phyloP scores from a whole-genome alignment of 768 basidiomycete species.

The Russula earlei region DNA sequence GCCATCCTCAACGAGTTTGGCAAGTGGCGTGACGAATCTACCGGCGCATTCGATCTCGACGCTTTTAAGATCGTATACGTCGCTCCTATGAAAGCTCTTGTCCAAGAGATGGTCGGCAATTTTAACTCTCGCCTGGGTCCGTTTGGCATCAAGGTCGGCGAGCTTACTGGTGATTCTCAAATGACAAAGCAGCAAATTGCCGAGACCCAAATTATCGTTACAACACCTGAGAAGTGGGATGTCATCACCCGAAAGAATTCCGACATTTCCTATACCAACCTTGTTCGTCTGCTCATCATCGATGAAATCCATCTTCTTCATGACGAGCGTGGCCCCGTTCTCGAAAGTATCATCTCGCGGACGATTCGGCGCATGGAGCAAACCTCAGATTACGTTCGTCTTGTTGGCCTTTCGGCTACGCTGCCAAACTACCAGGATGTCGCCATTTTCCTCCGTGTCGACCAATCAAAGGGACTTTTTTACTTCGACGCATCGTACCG shows the following conservation, averaged over 20 bases:
- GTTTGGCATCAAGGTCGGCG: slow-evolving; percentile 79
- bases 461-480: slow-evolving; percentile 86
- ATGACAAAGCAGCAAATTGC: slow-evolving; percentile 97
- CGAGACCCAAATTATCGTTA: slow-evolving; percentile 96
- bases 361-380: slow-evolving; percentile 94
- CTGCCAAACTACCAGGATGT: slow-evolving; percentile 99
- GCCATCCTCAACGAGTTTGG: slow-evolving; percentile 85
- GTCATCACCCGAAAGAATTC: slow-evolving; percentile 98
- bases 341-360: slow-evolving; percentile 84
- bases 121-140: slow-evolving; percentile 66
- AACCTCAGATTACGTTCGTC: slow-evolving; percentile 83
- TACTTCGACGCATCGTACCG: slow-evolving; percentile 94
- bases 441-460: slow-evolving; percentile 92
- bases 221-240: slow-evolving; percentile 99
- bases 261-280: slow-evolving; percentile 93
- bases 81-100: slow-evolving; percentile 98
- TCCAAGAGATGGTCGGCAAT: slow-evolving; percentile 98
- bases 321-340: slow-evolving; percentile 94
- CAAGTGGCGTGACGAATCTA: slow-evolving; percentile 77
- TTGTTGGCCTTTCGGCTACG: slow-evolving; percentile 93
- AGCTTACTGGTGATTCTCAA: slow-evolving; percentile 94
- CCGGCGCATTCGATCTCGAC: slow-evolving; percentile 74
- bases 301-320: slow-evolving; percentile 97
- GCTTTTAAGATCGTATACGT: slow-evolving; percentile 96
- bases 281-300: slow-evolving; percentile 92